phyloP scores from a whole-genome alignment of 805 yeast genomes.

The Spathaspora hagerdaliae region DNA sequence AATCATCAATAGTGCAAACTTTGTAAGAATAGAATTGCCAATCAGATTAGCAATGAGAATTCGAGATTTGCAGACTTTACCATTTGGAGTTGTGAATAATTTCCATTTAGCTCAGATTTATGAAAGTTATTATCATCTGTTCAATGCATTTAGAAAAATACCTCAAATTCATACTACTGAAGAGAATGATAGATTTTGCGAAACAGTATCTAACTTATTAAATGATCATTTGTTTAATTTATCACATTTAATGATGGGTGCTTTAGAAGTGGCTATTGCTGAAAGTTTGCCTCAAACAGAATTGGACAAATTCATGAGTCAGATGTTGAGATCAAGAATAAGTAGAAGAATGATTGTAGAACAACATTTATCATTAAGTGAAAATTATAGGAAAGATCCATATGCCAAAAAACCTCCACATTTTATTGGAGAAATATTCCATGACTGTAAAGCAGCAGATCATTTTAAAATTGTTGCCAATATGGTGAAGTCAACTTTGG shows the following conservation, averaged over 20 bases:
- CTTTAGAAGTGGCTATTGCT: slow-evolving; percentile 70
- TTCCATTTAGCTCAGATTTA: slow-evolving; percentile 84
- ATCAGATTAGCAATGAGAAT: slow-evolving; percentile 79
- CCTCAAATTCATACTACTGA: slow-evolving; percentile 63
- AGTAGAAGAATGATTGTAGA: slow-evolving; percentile 88
- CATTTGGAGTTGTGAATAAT: slow-evolving; percentile 80
- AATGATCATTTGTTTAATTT: slow-evolving; percentile 78
- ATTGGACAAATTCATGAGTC: slow-evolving; percentile 71
- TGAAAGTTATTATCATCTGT: slow-evolving; percentile 83
- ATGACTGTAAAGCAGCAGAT: slow-evolving; percentile 69
- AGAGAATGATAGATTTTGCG: slow-evolving; percentile 74
- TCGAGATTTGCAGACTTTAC: slow-evolving; percentile 73
- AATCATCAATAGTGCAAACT: slow-evolving; percentile 78
- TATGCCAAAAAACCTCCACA: slow-evolving; percentile 47
- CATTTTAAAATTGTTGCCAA: slow-evolving; percentile 55
- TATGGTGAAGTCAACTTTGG: slow-evolving; percentile 48
- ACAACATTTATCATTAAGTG: slow-evolving; percentile 80
- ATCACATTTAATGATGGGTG: slow-evolving; percentile 91
- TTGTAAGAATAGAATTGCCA: slow-evolving; percentile 82
- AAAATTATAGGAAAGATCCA: slow-evolving; percentile 51
- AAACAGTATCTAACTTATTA: slow-evolving; percentile 56
- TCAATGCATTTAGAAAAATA: slow-evolving; percentile 76
- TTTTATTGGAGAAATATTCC: slow-evolving; percentile 75
- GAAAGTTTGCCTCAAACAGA: slow-evolving; percentile 54
- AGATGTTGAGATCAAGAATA: slow-evolving; percentile 78